Evolutionary conservation across 2,329 filamentous ascomycete genomes (phyloP).

Genomic region (Xylaria sp.): DNA sequence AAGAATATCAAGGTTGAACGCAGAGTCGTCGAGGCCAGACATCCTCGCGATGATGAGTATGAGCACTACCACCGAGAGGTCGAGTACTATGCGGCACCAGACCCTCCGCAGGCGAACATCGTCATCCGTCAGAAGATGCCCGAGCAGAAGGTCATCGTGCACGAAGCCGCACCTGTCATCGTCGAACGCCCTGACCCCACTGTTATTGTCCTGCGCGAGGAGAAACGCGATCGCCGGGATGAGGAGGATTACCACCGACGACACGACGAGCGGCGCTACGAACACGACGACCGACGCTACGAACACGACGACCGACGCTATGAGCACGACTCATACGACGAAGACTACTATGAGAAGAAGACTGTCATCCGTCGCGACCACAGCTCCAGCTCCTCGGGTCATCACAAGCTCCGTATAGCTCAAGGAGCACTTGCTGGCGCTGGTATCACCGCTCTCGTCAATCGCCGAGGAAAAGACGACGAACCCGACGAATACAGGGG

Average conservation of each 20-base stretch:
- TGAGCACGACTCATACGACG: constrained; percentile 40
- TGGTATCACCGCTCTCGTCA: constrained; percentile 54
- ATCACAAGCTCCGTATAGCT: constrained; percentile 53
- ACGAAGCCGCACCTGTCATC: constrained; percentile 52
- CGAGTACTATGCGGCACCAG: constrained; percentile 53
- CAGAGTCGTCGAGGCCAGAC: constrained; percentile 26
- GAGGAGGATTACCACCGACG: constrained; percentile 18
- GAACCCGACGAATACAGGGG: constrained; percentile 48
- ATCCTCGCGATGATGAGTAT: constrained; percentile 39
- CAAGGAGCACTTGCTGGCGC: constrained; percentile 62
- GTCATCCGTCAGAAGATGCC: constrained; percentile 52
- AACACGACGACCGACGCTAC: constrained; percentile 34
- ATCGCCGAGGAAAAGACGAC: constrained; percentile 47
- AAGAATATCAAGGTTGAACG: constrained; percentile 32
- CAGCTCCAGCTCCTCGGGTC: constrained; percentile 42
- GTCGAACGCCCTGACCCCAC: constrained; percentile 42
- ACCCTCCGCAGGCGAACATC: constrained; percentile 46
- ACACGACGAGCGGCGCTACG: constrained; percentile 32
- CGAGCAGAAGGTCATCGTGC: constrained; percentile 57
- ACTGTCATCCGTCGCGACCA: constrained; percentile 46
- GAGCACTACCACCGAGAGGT: constrained; percentile 58
- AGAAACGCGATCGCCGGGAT: constrained; percentile 33
- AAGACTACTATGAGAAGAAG: constrained; percentile 42
- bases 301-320: constrained; percentile 37
- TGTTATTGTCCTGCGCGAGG: constrained; percentile 42